Conservation (phyloP, 2,329 filamentous ascomycete genomes). For the Diaporthe velutina region DNA sequence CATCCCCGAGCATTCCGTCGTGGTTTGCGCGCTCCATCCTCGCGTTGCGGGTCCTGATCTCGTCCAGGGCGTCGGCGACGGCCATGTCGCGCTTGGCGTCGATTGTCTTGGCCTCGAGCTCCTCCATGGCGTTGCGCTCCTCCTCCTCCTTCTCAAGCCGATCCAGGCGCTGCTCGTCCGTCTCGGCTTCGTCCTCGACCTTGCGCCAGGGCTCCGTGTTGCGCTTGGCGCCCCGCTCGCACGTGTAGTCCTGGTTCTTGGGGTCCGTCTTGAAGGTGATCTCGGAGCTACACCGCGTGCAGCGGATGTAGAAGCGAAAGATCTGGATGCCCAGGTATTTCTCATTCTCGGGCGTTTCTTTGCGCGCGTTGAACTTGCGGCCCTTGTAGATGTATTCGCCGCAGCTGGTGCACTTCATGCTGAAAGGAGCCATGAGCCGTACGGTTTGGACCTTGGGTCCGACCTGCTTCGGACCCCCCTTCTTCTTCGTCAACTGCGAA, state of each 20-base stretch:
- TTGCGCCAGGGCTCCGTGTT: constrained; percentile 94
- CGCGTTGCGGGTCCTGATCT: constrained; percentile 93
- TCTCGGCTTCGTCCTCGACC: constrained; percentile 75
- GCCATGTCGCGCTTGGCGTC: constrained; percentile 97
- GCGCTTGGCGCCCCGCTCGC: constrained; percentile 84
- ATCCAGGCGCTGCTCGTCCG: constrained; percentile 88
- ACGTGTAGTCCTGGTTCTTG: constrained; percentile 86
- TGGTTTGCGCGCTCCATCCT: constrained; percentile 82
- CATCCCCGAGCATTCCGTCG: constrained; percentile 70
- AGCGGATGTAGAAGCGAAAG: constrained; percentile 91
- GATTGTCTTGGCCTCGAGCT: constrained; percentile 91
- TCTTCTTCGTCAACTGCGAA: constrained; percentile 76
- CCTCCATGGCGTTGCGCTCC: constrained; percentile 93
- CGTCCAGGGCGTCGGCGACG: constrained; percentile 93
- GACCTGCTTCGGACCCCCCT: constrained; percentile 75
- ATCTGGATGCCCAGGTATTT: constrained; percentile 91
- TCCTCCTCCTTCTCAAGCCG: constrained; percentile 79
- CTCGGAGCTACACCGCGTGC: constrained; percentile 86
- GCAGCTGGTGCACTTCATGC: constrained; percentile 76
- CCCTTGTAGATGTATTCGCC: constrained; percentile 89
- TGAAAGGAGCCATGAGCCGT: constrained; percentile 90
- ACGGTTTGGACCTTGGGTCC: constrained; percentile 89
- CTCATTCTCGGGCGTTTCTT: constrained; percentile 89
- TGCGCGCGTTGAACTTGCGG: constrained; percentile 94
- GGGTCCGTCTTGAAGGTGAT: constrained; percentile 97